These are phyloP conservation scores for Cladosporium sphaerospermum DNA, from an alignment of 2,329 filamentous ascomycete species.

Conservation along the genomic window DNA sequence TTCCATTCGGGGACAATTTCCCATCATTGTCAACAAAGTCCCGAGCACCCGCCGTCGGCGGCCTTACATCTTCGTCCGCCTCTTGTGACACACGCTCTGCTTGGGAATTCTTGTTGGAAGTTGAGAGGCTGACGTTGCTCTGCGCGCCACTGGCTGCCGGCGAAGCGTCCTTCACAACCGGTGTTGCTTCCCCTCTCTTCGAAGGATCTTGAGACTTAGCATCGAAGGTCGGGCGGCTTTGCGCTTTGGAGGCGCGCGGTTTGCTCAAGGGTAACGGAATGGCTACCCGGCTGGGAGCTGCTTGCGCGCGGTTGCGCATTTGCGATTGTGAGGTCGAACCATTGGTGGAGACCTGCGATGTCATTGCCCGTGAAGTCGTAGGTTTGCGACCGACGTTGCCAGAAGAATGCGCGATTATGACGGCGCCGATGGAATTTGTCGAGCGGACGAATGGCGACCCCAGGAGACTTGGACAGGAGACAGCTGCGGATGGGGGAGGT, in stretches of 20 bases:
- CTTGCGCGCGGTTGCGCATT: slow-evolving; percentile 14
- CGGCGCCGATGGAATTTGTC: slow-evolving; percentile 5
- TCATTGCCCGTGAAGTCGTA: slow-evolving; percentile 14
- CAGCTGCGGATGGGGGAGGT: background rate
- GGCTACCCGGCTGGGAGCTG: slow-evolving; percentile 22
- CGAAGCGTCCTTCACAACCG: background rate
- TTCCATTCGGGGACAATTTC: background rate
- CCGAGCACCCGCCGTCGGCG: background rate
- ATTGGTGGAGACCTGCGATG: slow-evolving; percentile 15
- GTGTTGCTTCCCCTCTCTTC: slow-evolving; percentile 5
- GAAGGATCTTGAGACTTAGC: background rate
- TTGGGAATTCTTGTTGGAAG: background rate
- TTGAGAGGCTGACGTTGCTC: background rate
- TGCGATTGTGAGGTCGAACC: slow-evolving; percentile 13
- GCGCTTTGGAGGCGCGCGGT: slow-evolving; percentile 15
- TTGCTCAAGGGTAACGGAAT: slow-evolving; percentile 27
- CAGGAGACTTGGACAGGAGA: slow-evolving; percentile 15
- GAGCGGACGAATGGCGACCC: slow-evolving; percentile 13
- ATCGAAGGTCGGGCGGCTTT: background rate
- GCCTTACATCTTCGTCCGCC: background rate
- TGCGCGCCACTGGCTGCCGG: background rate
- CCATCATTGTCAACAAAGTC: background rate
- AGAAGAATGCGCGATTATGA: background rate
- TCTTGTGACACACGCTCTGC: background rate
- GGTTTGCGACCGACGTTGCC: background rate